These are phyloP conservation scores for Pterocarpus santalinus DNA, from an alignment of 306 rosid species.

Conservation along the genomic window DNA sequence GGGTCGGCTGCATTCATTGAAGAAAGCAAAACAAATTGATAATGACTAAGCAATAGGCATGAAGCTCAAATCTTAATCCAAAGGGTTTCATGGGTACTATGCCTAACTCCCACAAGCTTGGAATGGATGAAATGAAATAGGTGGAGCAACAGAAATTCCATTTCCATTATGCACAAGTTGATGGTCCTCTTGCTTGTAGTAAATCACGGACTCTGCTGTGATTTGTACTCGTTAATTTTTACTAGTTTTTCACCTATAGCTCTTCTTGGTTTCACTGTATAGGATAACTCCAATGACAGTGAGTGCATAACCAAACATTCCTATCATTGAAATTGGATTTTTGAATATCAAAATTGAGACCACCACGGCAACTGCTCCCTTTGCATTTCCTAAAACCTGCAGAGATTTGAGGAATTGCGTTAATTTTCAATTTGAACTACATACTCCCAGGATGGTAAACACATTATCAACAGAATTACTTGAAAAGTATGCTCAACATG, in stretches of 20 bases:
- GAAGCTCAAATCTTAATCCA: too few relatives aligned
- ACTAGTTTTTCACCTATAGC: conserved; percentile 23
- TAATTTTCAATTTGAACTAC: conserved; percentile 21
- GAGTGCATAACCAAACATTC: conserved; percentile 60
- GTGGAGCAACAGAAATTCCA: too few relatives aligned
- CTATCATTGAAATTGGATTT: conserved; percentile 56
- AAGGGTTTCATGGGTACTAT: too few relatives aligned
- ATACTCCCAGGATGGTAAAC: too few relatives aligned
- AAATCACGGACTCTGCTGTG: too few relatives aligned
- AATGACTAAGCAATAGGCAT: too few relatives aligned
- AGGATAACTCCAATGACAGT: conserved; percentile 57
- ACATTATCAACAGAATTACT: not conserved
- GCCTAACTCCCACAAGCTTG: too few relatives aligned
- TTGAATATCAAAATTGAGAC: conserved; percentile 60
- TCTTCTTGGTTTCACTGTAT: conserved; percentile 61
- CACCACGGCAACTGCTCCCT: conserved; percentile 65
- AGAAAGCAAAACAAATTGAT: too few relatives aligned
- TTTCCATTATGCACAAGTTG: too few relatives aligned
- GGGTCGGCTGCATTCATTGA: too few relatives aligned
- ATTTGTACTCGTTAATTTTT: not conserved
- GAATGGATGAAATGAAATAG: too few relatives aligned
- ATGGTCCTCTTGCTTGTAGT: too few relatives aligned
- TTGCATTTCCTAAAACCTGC: conserved; percentile 64
- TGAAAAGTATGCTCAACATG: not conserved
- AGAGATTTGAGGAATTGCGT: not conserved